Conservation (phyloP, 2,329 filamentous ascomycete species). For the Gremmenia infestans region DNA sequence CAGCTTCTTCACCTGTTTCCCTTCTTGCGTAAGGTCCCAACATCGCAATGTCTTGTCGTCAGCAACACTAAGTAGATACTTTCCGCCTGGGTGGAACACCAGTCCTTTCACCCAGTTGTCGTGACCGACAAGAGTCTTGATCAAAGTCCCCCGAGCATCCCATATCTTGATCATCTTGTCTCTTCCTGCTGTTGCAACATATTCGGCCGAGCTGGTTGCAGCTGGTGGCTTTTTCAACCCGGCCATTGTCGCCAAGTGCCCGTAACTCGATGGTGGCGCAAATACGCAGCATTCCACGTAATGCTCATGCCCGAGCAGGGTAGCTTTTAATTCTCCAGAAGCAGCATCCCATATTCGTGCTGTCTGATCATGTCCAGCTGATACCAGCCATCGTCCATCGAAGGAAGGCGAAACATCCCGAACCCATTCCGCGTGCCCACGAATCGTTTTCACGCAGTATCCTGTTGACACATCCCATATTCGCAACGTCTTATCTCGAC, state of each 20-base stretch:
- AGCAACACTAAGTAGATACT: constrained; percentile 77
- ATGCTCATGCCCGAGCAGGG: constrained; percentile 82
- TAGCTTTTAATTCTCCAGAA: constrained; percentile 67
- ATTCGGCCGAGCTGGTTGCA: constrained; percentile 72
- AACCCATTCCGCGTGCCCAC: constrained; percentile 87
- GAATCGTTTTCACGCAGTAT: constrained; percentile 86
- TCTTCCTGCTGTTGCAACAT: constrained; percentile 80
- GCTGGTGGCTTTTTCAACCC: constrained; percentile 79
- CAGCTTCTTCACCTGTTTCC: constrained; percentile 80
- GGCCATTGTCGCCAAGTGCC: constrained; percentile 70
- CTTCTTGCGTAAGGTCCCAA: constrained; percentile 90
- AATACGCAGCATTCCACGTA: constrained; percentile 81
- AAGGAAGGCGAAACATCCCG: constrained; percentile 76
- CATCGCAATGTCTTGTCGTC: constrained; percentile 92
- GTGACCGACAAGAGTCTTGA: constrained; percentile 81
- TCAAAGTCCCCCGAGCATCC: constrained; percentile 77
- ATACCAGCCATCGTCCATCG: constrained; percentile 79
- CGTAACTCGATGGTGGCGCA: constrained; percentile 73
- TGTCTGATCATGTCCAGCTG: constrained; percentile 77
- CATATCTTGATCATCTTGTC: constrained; percentile 90
- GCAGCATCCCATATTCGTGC: constrained; percentile 81
- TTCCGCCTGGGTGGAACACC: constrained; percentile 86
- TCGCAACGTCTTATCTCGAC: constrained; percentile 75
- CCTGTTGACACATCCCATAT: constrained; percentile 94
- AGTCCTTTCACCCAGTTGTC: constrained; percentile 90